Conservation (phyloP, 2,329 filamentous ascomycete species). For the Curvularia sp. region DNA sequence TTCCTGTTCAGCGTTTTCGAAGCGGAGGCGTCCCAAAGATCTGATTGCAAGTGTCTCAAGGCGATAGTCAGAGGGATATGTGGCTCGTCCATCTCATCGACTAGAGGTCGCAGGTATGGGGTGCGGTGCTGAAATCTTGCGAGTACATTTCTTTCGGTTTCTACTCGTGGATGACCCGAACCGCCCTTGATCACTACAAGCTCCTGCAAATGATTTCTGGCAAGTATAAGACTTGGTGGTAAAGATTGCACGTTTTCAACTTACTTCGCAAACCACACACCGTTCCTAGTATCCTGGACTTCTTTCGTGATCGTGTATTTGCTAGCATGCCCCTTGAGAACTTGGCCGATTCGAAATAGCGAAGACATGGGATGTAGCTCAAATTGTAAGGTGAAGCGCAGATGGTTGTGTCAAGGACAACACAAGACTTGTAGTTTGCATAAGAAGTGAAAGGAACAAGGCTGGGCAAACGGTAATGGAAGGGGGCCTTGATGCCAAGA, state of each 20-base stretch:
- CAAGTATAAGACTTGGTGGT: background rate
- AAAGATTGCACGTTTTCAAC: background rate
- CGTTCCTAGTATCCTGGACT: slow-evolving; percentile 25
- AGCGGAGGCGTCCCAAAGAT: slow-evolving; percentile 25
- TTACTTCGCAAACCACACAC: slow-evolving; percentile 34
- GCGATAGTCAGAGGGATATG: slow-evolving; percentile 30
- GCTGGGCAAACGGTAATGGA: no score
- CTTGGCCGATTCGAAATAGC: slow-evolving; percentile 25
- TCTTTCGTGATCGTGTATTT: slow-evolving; percentile 28
- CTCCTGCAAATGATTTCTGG: slow-evolving; percentile 16
- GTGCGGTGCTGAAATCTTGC: slow-evolving; percentile 33
- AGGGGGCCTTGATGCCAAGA: no score
- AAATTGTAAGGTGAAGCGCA: background rate
- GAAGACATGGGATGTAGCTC: background rate
- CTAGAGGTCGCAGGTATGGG: slow-evolving; percentile 33
- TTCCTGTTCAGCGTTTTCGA: slow-evolving; percentile 23
- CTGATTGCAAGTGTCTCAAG: slow-evolving; percentile 32
- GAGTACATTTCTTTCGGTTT: slow-evolving; percentile 41
- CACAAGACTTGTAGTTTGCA: background rate
- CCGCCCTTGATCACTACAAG: slow-evolving; percentile 38
- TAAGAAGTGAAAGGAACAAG: background rate
- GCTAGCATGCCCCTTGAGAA: slow-evolving; percentile 21
- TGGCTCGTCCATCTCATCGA: slow-evolving; percentile 40
- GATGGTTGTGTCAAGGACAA: background rate
- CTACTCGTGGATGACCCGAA: slow-evolving; percentile 27